Conservation (phyloP, 768 basidiomycete species). For the Kwoniella sp. region DNA sequence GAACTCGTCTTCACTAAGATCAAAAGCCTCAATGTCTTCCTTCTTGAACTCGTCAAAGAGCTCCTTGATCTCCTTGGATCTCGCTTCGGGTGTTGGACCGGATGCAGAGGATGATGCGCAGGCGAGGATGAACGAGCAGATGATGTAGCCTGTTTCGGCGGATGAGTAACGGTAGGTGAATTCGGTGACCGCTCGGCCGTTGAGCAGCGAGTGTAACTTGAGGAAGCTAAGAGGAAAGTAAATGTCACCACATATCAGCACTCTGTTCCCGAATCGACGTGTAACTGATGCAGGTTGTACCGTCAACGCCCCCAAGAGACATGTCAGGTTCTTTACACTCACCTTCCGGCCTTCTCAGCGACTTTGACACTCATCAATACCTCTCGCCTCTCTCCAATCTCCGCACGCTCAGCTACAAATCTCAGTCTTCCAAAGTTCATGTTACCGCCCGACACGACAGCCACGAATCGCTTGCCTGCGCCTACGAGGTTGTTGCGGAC, state of each 20-base stretch:
- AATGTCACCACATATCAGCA: background rate
- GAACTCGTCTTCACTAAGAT: slow-evolving; percentile 92
- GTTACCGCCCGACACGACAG: slow-evolving; percentile 91
- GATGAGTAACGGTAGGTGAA: slow-evolving; percentile 85
- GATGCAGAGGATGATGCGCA: slow-evolving; percentile 61
- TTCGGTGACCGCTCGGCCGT: slow-evolving; percentile 90
- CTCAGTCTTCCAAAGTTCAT: slow-evolving; percentile 98
- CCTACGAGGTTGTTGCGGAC: slow-evolving; percentile 76
- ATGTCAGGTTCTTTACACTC: slow-evolving; percentile 41
- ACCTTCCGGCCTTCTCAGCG: slow-evolving; percentile 90
- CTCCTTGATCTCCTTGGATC: slow-evolving; percentile 56
- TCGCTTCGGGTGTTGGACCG: slow-evolving; percentile 55
- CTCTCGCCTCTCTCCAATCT: slow-evolving; percentile 92
- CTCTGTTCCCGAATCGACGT: background rate
- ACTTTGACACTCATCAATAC: slow-evolving; percentile 91
- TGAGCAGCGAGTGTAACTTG: slow-evolving; percentile 79
- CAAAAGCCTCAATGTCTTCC: slow-evolving; percentile 76
- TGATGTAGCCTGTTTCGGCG: slow-evolving; percentile 74
- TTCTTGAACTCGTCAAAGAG: slow-evolving; percentile 68
- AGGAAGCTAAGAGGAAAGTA: slow-evolving; percentile 68
- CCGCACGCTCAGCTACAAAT: slow-evolving; percentile 98
- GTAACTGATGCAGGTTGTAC: too few species aligned
- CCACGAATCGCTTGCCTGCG: slow-evolving; percentile 84
- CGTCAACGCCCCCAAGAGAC: background rate
- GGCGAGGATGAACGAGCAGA: slow-evolving; percentile 81